These are phyloP conservation scores for Lodderomyces theae DNA, from an alignment of 1,139 yeast species.

Conservation along the genomic window DNA sequence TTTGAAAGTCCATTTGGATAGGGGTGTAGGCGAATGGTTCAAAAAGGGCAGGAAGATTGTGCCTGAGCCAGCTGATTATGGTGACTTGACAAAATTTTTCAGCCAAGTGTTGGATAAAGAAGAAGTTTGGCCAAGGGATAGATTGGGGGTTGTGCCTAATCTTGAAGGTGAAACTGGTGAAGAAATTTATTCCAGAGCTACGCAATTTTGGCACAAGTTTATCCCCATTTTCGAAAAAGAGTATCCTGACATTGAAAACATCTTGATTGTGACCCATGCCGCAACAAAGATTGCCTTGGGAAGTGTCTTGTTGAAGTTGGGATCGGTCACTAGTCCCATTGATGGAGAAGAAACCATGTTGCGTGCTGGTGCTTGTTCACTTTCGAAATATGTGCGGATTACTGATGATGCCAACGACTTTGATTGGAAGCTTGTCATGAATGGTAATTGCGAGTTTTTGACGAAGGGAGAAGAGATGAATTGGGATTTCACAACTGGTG, in stretches of 20 bases:
- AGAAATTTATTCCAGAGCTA: slow-evolving; percentile 58
- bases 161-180: slow-evolving; percentile 62
- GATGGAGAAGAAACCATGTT: slow-evolving; percentile 40
- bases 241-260: slow-evolving; percentile 52
- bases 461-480: slow-evolving; percentile 85
- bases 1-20: slow-evolving; percentile 59
- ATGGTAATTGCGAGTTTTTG: slow-evolving; percentile 68
- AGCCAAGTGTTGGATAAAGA: slow-evolving; percentile 38
- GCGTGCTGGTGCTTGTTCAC: slow-evolving; percentile 47
- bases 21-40: slow-evolving; percentile 76
- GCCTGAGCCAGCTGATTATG: slow-evolving; percentile 59
- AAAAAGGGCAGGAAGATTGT: slow-evolving; percentile 51
- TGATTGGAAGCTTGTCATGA: slow-evolving; percentile 55
- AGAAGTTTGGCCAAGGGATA: slow-evolving; percentile 43
- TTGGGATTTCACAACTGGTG: slow-evolving; percentile 71
- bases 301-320: slow-evolving; percentile 55
- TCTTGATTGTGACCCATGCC: slow-evolving; percentile 75
- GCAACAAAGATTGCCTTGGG: slow-evolving; percentile 82
- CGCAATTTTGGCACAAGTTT: slow-evolving; percentile 47
- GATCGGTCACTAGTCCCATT: slow-evolving; percentile 47
- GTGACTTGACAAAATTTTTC: slow-evolving; percentile 49
- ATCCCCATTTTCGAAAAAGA: slow-evolving; percentile 49
- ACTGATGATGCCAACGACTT: slow-evolving; percentile 15
- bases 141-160: slow-evolving; percentile 49
- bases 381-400: slow-evolving; percentile 33